Evolutionary conservation across 257 asterid species (phyloP).

Genomic region (Solanum okadae): DNA sequence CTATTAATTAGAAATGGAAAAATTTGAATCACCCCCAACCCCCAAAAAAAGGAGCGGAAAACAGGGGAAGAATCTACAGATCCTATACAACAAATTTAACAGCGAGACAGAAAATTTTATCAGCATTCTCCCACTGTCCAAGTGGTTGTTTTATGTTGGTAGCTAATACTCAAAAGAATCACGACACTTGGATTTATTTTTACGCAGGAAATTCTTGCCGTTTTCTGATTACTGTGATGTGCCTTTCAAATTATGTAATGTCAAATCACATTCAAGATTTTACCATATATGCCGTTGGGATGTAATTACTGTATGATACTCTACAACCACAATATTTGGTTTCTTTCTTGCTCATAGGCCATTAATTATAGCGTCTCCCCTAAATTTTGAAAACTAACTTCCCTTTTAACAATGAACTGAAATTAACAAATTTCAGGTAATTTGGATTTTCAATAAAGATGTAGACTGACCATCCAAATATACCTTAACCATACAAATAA

Average conservation of each 20-base stretch:
- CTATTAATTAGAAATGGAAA: background rate
- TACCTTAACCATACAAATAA: background rate
- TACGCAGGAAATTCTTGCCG: background rate
- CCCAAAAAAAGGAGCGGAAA: too few species aligned
- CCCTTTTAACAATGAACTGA: too few species aligned
- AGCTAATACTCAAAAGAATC: too few species aligned
- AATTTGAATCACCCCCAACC: too few species aligned
- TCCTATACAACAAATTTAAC: too few species aligned
- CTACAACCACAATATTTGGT: background rate
- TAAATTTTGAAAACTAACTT: too few species aligned
- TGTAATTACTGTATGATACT: background rate
- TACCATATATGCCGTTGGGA: background rate
- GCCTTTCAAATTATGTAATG: background rate
- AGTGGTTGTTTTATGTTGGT: too few species aligned
- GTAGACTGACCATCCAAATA: background rate
- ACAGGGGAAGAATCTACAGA: too few species aligned
- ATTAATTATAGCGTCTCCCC: background rate
- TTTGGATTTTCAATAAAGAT: background rate
- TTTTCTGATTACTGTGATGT: background rate
- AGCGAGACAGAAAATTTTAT: too few species aligned
- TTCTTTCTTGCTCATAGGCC: background rate
- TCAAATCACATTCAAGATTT: background rate
- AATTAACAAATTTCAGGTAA: too few species aligned
- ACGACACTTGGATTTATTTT: background rate
- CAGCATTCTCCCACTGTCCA: too few species aligned